Conservation (phyloP, 345 rosid species). For the Hibiscus tridactylites region DNA sequence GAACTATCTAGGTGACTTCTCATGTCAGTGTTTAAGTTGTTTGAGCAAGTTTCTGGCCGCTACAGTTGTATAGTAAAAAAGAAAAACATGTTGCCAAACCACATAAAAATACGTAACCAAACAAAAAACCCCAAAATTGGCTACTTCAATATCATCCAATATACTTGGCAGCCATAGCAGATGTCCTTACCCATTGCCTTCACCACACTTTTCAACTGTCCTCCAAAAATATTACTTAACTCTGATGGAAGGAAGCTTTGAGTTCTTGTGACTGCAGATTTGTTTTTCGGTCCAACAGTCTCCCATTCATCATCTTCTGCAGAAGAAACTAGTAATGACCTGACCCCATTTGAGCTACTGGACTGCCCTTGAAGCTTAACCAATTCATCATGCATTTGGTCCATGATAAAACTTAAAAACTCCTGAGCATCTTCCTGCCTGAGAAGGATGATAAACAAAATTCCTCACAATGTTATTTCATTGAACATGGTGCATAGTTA, state of each 20-base stretch:
- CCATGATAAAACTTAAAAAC: conserved; percentile 85
- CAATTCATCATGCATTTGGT: conserved; percentile 83
- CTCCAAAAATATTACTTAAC: conserved; percentile 85
- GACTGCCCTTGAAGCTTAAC: conserved; percentile 60
- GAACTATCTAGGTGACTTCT: background rate
- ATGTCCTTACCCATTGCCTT: conserved; percentile 57
- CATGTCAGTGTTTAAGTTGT: background rate
- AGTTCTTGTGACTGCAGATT: conserved; percentile 85
- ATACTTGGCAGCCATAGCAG: background rate
- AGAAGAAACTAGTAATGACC: conserved; percentile 48
- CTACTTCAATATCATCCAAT: background rate
- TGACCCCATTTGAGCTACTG: conserved; percentile 24
- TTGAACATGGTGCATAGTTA: background rate
- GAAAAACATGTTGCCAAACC: background rate
- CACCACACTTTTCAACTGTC: conserved; percentile 74
- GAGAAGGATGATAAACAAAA: conserved; percentile 15
- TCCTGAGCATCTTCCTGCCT: conserved; percentile 99
- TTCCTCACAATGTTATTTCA: background rate
- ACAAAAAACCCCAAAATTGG: background rate
- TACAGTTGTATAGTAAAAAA: background rate
- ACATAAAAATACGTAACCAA: background rate
- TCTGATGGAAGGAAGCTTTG: conserved; percentile 72
- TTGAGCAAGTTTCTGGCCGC: background rate
- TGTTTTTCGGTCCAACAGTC: conserved; percentile 94
- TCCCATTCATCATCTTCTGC: conserved; percentile 94